A percentile compares a stretch with the other conserved stretches of the same genome.
Evolutionary conservation across 148 eudicot genomes (phyloP).

Genomic region (Suaeda aralocaspica): DNA sequence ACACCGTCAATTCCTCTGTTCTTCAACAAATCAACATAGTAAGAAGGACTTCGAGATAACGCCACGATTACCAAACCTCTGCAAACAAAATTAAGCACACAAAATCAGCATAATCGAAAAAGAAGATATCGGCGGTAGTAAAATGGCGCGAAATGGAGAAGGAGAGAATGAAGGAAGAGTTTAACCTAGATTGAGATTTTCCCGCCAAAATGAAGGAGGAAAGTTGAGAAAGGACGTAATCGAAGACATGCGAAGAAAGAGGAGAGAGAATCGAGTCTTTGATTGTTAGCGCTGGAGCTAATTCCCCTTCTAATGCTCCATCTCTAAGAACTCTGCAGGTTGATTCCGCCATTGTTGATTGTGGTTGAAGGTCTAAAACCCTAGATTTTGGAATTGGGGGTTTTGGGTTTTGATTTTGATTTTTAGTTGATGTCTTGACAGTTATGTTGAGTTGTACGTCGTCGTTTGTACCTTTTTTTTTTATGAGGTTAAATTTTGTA

Average conservation of each 20-base stretch:
- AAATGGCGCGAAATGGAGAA: no score
- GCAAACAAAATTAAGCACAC: not conserved
- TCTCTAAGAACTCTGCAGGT: conserved; percentile 74
- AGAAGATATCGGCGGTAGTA: not conserved
- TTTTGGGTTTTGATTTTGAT: conserved; percentile 4
- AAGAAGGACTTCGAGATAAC: conserved; percentile 62
- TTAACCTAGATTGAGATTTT: conserved; percentile 67
- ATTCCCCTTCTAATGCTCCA: conserved; percentile 80
- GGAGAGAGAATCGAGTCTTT: conserved; percentile 56
- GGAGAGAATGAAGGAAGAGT: not conserved
- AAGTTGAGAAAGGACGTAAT: conserved; percentile 65
- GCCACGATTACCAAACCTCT: conserved; percentile 79
- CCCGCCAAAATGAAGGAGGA: conserved; percentile 54
- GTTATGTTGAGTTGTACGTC: not conserved
- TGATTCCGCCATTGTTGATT: conserved; percentile 61
- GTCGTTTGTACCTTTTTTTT: conserved; percentile 17
- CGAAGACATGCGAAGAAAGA: conserved; percentile 53
- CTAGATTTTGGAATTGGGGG: conserved; percentile 26
- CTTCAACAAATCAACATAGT: conserved; percentile 53
- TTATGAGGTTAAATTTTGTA: no score
- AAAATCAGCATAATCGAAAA: not conserved
- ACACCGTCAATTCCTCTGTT: conserved; percentile 38
- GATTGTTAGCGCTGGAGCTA: conserved; percentile 69
- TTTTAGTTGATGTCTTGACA: not conserved
- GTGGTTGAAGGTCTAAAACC: conserved; percentile 25